Base-by-base conservation (phyloP, 2,329 filamentous ascomycete genomes). In the Fusarium newnesense region DNA sequence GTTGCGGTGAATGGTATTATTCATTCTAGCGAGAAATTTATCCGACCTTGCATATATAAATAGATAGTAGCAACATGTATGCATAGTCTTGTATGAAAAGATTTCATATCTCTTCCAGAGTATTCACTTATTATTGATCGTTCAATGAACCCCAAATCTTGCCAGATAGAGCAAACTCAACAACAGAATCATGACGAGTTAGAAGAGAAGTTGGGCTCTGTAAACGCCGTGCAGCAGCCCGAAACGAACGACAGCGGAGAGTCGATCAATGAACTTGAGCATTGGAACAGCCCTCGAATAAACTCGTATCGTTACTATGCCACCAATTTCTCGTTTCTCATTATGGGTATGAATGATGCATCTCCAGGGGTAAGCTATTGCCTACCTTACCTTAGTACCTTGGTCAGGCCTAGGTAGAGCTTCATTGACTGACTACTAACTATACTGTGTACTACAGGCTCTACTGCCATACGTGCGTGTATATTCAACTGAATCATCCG, bases 271-370 rank as follows among this genome's bases (percentile, higher is more conserved):
- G 67, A 62, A 21, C 64, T 74, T 21, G 87, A 92, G 76, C 83
- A 80, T 80, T 94, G 92, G 92, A 93, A 93, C 75, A 81, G 83
- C n/a, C 87, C 91, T 0, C 79, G 82, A 13, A 83, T 84, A 46
- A 93, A 92, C 77, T 81, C 88, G 9, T 90, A 84, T 74, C 87
- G 91, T 43, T 88, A 89, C 50, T 80, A 88, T 40, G 85, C 88
- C 1, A 87, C 89, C 7, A 89, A 91, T 75, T 89, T 88, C 80
- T 86, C 87, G 9, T 90, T 94, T 72, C 82, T 91, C 26, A 84
- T 93, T 37, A 88, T 92, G 84, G 92, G 92, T 11, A 87, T 91
- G 82, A 92, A 92, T 75, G 92, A 94, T 81, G 91, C 88, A 15
- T 88, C 88, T 30, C 86, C 90, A 49, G 91, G 91, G 46, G 89